Base-by-base conservation (phyloP, 1,284 basidiomycete genomes). In the Cystobasidium slooffiae region DNA sequence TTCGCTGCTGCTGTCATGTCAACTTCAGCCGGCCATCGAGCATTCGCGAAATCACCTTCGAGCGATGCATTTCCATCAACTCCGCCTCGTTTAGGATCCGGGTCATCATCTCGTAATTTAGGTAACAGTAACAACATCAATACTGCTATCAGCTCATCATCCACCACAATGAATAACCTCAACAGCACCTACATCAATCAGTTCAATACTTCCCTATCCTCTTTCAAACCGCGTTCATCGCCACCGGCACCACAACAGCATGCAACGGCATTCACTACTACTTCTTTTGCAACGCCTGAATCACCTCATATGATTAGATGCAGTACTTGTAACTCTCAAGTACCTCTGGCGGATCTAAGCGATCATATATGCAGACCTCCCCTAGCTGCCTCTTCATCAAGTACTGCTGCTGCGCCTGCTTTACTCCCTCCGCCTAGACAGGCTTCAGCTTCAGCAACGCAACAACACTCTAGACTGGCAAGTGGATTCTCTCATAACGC, bases 301-400 rank as follows among this genome's bases (percentile, higher is more conserved):
- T 64, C 70, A 39, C 70, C 70, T 20, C 63, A 66, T 22, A 65
- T 73, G 62, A 73, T 73, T 24, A 46, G 63, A 65, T 73, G 70
- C 43, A 66, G 62, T 49, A 73, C 62, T 49, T 73, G 70, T 52
- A 64, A 49, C 20, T 65, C 43, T n/a, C 44, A 46, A 22, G 70
- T 73, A 10, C 52, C 70, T 6, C 52, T 73, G 8, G 20, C 66
- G n/a, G 70, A 73, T 14, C 20, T 73, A 8, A 47, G 61, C 18
- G 70, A 73, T 20, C 70, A 73, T 53, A 49, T 73, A 8, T 73
- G 70, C 22, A 22, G 31, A 9, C 43, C 55, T 46, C 24, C 55
- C 12, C n/a, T 1, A 20, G 52, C 43, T 31, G 43, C 55, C 6
- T 55, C 51, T 22, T 9, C 37, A 8, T 56, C 51, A 6, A 47